phyloP scores from a whole-genome alignment of 805 yeast genomes.

The Saccharomycopsis fibuligera region DNA sequence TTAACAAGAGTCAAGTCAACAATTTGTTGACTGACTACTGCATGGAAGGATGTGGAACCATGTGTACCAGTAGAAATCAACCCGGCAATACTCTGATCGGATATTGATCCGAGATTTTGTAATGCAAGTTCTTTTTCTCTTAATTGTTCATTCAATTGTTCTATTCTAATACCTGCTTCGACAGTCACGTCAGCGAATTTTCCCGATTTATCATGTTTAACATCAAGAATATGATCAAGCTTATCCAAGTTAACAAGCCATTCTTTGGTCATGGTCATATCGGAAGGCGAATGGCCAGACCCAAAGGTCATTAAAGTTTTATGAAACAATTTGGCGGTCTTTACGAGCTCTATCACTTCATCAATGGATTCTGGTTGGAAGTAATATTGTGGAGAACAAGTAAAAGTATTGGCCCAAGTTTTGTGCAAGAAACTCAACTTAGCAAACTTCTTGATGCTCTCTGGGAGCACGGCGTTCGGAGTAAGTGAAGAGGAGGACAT shows the following conservation, averaged over 20 bases:
- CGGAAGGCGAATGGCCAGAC: constrained; percentile 93
- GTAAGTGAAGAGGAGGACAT: background rate
- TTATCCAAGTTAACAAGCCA: constrained; percentile 87
- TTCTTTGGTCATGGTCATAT: constrained; percentile 76
- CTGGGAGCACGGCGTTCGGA: constrained; percentile 1
- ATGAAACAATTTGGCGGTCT: constrained; percentile 49
- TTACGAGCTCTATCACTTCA: constrained; percentile 63
- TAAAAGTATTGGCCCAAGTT: constrained; percentile 91
- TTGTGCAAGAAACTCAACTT: constrained; percentile 32
- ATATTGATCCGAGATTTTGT: constrained; percentile 88
- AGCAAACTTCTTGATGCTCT: constrained; percentile 1
- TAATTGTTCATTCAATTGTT: constrained; percentile 63
- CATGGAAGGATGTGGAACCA: constrained; percentile 91
- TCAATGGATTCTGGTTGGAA: constrained; percentile 70
- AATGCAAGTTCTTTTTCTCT: constrained; percentile 64
- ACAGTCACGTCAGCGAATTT: constrained; percentile 83
- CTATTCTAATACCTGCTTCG: constrained; percentile 86
- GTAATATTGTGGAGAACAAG: constrained; percentile 66
- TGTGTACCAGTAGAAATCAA: constrained; percentile 95
- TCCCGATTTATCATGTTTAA: constrained; percentile 46
- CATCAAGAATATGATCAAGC: constrained; percentile 44
- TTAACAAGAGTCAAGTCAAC: constrained; percentile 72
- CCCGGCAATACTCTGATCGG: constrained; percentile 94
- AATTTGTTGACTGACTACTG: constrained; percentile 80
- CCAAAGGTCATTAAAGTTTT: constrained; percentile 82